Percentiles rank a stretch among this genome's conserved stretches.
phyloP scores from a whole-genome alignment of 2,329 filamentous ascomycete genomes.

The Phialophora verrucosa region DNA sequence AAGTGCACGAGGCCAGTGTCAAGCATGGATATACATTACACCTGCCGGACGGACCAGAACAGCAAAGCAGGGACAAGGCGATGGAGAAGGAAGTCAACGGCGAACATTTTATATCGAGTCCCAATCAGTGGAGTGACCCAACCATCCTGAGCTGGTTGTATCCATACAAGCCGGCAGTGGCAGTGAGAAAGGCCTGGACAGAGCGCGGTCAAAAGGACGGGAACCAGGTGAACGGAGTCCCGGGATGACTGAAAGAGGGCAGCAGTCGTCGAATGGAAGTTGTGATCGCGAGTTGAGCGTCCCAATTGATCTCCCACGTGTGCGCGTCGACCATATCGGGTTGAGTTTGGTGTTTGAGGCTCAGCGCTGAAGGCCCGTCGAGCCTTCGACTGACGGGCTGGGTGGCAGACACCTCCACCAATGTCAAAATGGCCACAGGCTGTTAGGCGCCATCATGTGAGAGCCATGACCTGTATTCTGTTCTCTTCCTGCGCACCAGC shows the following conservation, averaged over 20 bases:
- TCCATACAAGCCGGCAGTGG: constrained; percentile 53
- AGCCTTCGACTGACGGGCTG: background rate
- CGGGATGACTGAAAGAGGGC: background rate
- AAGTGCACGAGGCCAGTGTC: constrained; percentile 50
- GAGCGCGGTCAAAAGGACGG: background rate
- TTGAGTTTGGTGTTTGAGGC: background rate
- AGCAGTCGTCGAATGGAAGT: background rate
- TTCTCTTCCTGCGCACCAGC: too few species aligned
- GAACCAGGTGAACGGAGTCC: background rate
- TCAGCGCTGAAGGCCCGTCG: background rate
- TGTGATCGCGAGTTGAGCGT: background rate
- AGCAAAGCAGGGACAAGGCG: constrained; percentile 49
- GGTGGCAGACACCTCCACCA: background rate
- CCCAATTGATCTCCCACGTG: background rate
- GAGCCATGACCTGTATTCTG: background rate
- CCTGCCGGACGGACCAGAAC: constrained; percentile 50
- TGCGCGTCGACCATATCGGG: background rate
- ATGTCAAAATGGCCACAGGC: background rate
- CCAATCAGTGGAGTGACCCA: constrained; percentile 57
- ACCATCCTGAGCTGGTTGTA: constrained; percentile 55
- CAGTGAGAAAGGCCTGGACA: constrained; percentile 44
- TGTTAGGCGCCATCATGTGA: background rate
- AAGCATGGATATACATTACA: constrained; percentile 57
- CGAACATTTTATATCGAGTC: constrained; percentile 45
- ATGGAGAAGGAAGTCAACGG: constrained; percentile 51